Conservation (phyloP, 2,329 filamentous ascomycete species). For the Sporothrix mexicana region DNA sequence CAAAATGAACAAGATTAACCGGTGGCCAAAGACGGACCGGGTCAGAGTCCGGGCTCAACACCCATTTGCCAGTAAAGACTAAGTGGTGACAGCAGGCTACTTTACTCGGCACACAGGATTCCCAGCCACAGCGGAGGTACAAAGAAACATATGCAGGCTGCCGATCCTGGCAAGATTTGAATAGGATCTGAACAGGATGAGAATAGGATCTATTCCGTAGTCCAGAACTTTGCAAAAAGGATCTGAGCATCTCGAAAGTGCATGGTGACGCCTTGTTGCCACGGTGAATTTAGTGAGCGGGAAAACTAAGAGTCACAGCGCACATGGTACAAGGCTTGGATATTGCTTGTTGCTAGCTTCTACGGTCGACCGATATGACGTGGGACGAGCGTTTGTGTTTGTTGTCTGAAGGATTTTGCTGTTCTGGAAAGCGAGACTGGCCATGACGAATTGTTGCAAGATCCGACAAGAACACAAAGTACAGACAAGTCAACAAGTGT, state of each 20-base stretch:
- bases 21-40: background rate
- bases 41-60: background rate
- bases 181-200: background rate
- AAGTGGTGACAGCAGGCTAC: background rate
- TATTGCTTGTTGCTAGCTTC: background rate
- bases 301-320: background rate
- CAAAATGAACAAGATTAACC: background rate
- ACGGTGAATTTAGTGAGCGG: background rate
- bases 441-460: background rate
- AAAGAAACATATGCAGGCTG: background rate
- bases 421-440: background rate
- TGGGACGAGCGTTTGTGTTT: background rate
- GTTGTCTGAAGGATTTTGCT: background rate
- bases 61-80: background rate
- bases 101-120: background rate
- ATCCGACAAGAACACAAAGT: background rate
- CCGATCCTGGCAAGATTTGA: background rate
- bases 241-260: too few species aligned
- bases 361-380: background rate
- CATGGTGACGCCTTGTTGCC: conserved; percentile 1
- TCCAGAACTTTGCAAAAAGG: too few species aligned
- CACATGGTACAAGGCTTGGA: background rate
- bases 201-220: background rate
- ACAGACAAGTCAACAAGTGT: background rate
- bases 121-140: background rate